Conservation (phyloP, 2,329 filamentous ascomycete genomes). For the Cadophora malorum region DNA sequence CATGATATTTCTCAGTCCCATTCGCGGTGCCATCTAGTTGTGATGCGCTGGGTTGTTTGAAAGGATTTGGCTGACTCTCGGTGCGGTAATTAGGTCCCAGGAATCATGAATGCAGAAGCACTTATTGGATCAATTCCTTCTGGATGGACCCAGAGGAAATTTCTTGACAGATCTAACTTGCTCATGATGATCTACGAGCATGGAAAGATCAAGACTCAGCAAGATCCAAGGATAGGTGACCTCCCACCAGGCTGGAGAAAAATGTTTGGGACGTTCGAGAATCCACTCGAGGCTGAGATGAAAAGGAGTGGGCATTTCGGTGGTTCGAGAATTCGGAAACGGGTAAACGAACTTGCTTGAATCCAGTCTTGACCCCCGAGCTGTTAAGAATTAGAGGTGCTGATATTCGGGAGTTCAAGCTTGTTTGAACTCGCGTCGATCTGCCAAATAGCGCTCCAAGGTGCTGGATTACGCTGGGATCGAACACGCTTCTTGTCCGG, state of each 20-base stretch:
- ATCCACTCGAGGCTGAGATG: slow-evolving; percentile 8
- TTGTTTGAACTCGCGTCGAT: neutral
- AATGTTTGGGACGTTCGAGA: slow-evolving; percentile 5
- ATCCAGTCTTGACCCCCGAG: slow-evolving; percentile 27
- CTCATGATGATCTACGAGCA: slow-evolving; percentile 16
- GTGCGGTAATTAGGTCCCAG: neutral
- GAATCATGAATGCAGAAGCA: slow-evolving; percentile 23
- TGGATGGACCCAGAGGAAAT: slow-evolving; percentile 3
- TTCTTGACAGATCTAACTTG: neutral
- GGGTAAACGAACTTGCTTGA: neutral
- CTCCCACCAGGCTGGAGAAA: slow-evolving; percentile 23
- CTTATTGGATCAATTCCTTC: slow-evolving; percentile 9
- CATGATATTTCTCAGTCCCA: too few species aligned
- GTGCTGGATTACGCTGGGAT: neutral
- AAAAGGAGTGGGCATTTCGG: neutral
- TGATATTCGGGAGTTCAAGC: slow-evolving; percentile 18
- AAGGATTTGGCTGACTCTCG: too few species aligned
- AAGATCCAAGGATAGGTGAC: slow-evolving; percentile 20
- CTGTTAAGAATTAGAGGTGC: slow-evolving; percentile 18
- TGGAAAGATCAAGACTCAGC: slow-evolving; percentile 13
- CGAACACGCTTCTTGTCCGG: too few species aligned
- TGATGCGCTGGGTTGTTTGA: too few species aligned
- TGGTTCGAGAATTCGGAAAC: slow-evolving; percentile 26
- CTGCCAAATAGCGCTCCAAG: neutral
- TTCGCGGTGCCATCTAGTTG: too few species aligned